Evolutionary conservation across 2,329 filamentous ascomycete species (phyloP), one percentile per base, ranked within the genome.

Genomic region (Fusarium austroafricanum): DNA sequence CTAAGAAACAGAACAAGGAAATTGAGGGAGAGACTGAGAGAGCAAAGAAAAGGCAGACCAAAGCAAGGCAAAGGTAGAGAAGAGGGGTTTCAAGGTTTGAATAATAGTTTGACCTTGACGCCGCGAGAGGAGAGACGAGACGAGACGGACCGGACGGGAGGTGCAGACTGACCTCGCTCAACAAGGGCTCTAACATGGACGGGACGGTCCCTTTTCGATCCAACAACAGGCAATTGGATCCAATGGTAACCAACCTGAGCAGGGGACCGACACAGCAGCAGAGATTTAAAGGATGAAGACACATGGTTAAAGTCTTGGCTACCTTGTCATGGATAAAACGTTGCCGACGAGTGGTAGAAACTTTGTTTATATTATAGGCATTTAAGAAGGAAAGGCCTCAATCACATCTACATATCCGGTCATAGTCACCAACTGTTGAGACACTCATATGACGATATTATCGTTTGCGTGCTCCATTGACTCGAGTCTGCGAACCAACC

Each of bases 151-250:
- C 60, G 53, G 56, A 62, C 43, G 54, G 26, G 26, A 8, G 26
- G 26, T 56, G 46, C 55, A 58, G 49, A 35, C 33, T 35, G 55
- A 71, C 55, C 44, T 64, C 43, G 68, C 44, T 64, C 43, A 61
- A 71, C 70, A 67, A 70, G 60, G 70, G 70, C 70, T 62, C 43
- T 57, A 31, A 28, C n/a, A 55, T 57, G 39, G 42, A 58, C 54
- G 56, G 57, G 50, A 60, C 57, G 55, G 67, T 55, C 51, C 68
- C 60, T 67, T 68, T 71, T 69, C 50, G 64, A 72, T 72, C 56
- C 60, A 68, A 71, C 66, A 68, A 52, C 55, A 66, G 58, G 45
- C 38, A 57, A 55, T 35, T 20, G 33, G 23, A 26, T 37, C 43
- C 26, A 37, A 60, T 23, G 37, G 37, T 20, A 52, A 44, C 38